A percentile compares a stretch with the other conserved stretches of the same genome.
Conservation (phyloP, 2,329 filamentous ascomycete genomes). For the Biscogniauxia marginata region DNA sequence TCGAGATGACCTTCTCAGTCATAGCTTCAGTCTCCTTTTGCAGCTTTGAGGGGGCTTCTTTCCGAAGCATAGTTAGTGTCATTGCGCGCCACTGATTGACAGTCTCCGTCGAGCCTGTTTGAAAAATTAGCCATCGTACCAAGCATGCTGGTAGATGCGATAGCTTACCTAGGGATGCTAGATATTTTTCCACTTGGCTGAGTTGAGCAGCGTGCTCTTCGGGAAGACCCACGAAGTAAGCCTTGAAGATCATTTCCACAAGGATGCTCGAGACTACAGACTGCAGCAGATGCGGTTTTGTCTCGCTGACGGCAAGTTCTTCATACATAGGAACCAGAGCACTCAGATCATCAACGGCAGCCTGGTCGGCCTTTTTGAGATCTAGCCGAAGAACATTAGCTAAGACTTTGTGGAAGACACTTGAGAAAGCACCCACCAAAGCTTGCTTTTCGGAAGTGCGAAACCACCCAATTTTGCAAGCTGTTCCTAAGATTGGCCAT, state of each 20-base stretch:
- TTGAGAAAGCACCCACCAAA: conserved; percentile 42
- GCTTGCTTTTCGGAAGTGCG: conserved; percentile 64
- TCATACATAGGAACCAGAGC: conserved; percentile 57
- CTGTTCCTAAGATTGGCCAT: conserved; percentile 64
- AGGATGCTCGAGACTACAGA: conserved; percentile 59
- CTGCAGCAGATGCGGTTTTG: conserved; percentile 63
- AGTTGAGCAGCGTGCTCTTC: conserved; percentile 52
- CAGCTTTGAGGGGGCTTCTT: conserved; percentile 48
- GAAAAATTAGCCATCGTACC: conserved; percentile 11
- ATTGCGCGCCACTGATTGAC: conserved; percentile 66
- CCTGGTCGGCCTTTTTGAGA: conserved; percentile 40
- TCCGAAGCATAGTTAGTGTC: conserved; percentile 59
- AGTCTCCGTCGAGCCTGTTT: conserved; percentile 46
- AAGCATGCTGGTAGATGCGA: conserved; percentile 8
- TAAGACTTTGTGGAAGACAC: conserved; percentile 1
- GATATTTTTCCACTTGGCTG: conserved; percentile 46
- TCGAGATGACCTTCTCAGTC: conserved; percentile 43
- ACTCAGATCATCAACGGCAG: conserved; percentile 37
- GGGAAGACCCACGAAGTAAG: conserved; percentile 63
- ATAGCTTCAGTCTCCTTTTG: conserved; percentile 44
- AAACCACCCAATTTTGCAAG: conserved; percentile 72
- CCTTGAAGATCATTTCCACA: conserved; percentile 59
- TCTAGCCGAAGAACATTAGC: conserved; percentile 37
- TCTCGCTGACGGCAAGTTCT: conserved; percentile 46
- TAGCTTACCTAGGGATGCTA: conserved; percentile 42